Evolutionary conservation across 768 basidiomycete species (phyloP), one percentile per base, ranked within the genome.

Genomic region (Termitomyces titanicus): DNA sequence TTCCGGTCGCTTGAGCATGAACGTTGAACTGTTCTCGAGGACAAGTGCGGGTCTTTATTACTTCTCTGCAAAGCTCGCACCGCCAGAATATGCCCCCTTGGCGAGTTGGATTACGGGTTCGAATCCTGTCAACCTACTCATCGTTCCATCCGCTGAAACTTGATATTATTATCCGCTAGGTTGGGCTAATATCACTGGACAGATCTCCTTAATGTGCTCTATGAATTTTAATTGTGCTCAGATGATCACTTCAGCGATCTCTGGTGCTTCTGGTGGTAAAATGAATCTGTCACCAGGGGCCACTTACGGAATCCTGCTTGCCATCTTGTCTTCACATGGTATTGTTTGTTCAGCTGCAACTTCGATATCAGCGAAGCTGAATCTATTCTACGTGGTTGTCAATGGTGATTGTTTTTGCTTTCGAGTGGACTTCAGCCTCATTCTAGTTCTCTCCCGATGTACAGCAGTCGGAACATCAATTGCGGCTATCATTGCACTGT

Each of bases 41-140:
- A 90, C 88, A 22, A 89, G 88, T 58, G 88, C 88, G 7, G 88
- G 88, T 0, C 72, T 90, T 17, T 89, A 89, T 66, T 90, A 89
- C 66, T 89, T 89, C 68, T 85, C 88, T 2, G 85, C 88, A 0
- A 89, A 86, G 64, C 68, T 90, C 42, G 88, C 88, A 2, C 84
- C 86, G 1, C 76, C 77, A 6, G 74, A 78, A 61, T 81, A 82
- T 53, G 76, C 84, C 3, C 76, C 85, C 7, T 68, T 90, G 49
- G 82, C 85, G 1, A 83, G 85, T 59, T 84, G 83, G 82, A 78
- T 84, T 50, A 84, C 83, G 44, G 82, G 74, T 55, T 12, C 11
- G 8, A 29, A 15, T 6, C 8, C n/a, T 7, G 3, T 34, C 22
- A 12, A 22, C 5, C 18, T 1, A 38, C 13, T 20, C 8, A 9